These are phyloP conservation scores for Phytophthora sp. DNA, from an alignment of 352 stramenopile genomes.

Conservation along the genomic window DNA sequence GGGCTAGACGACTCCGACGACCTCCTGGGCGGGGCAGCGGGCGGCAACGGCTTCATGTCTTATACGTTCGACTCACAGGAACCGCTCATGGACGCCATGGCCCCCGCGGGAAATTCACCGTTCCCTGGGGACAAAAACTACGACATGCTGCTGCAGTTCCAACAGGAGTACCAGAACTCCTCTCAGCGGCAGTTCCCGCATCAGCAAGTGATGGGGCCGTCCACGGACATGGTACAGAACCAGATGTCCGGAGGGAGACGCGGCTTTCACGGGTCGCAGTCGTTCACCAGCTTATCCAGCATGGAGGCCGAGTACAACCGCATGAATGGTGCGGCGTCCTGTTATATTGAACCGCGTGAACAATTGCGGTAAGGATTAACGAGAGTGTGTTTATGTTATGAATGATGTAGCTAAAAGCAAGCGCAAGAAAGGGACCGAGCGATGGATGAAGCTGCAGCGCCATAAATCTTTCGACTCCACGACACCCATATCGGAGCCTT, in stretches of 20 bases:
- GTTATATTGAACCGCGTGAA: not conserved
- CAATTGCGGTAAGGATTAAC: not conserved
- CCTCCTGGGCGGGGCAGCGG: constrained; percentile 46
- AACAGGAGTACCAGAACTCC: constrained; percentile 54
- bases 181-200: constrained; percentile 60
- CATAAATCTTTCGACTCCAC: constrained; percentile 72
- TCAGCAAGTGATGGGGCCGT: constrained; percentile 49
- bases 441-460: constrained; percentile 72
- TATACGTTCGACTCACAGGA: constrained; percentile 34
- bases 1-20: constrained; percentile 64
- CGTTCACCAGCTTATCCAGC: constrained; percentile 72
- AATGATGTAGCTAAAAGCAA: constrained; percentile 50
- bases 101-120: not conserved
- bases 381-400: constrained; percentile 2
- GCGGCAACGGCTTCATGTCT: constrained; percentile 33
- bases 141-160: constrained; percentile 67
- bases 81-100: constrained; percentile 29
- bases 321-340: constrained; percentile 36
- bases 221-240: constrained; percentile 44
- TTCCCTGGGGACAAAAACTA: constrained; percentile 50
- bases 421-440: constrained; percentile 66
- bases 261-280: constrained; percentile 68
- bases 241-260: constrained; percentile 38
- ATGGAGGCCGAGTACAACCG: constrained; percentile 75
- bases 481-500: constrained; percentile 41